These are phyloP conservation scores for Schrenkiella parvula DNA, from an alignment of 345 rosid genomes.

Conservation along the genomic window DNA sequence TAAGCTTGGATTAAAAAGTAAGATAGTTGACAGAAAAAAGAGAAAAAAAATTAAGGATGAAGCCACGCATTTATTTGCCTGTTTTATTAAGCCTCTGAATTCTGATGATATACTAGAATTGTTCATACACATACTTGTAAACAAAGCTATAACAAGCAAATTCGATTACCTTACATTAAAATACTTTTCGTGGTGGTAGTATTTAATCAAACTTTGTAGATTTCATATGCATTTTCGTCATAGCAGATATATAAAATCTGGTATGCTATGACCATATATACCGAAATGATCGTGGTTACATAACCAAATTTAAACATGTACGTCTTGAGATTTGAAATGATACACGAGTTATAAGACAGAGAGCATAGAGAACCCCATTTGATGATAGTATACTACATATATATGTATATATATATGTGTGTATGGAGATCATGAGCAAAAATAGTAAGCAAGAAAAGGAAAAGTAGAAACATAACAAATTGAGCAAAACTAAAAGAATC, in stretches of 20 bases:
- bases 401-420: constrained; percentile 9
- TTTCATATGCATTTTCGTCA: not conserved
- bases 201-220: not conserved
- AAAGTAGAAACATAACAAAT: constrained; percentile 21
- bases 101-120: not conserved
- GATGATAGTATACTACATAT: constrained; percentile 6
- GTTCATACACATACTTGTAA: not conserved
- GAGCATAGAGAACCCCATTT: not conserved
- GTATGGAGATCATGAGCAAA: constrained; percentile 20
- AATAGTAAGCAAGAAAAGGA: constrained; percentile 28
- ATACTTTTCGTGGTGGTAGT: not conserved
- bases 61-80: not conserved
- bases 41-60: not conserved
- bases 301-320: constrained; percentile 25
- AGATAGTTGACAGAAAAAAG: not conserved
- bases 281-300: constrained; percentile 14
- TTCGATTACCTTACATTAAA: not conserved
- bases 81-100: not conserved
- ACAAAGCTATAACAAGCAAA: not conserved
- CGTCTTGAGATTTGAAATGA: constrained; percentile 17
- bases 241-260: constrained; percentile 11
- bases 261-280: constrained; percentile 14
- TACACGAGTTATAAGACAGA: constrained; percentile 1
- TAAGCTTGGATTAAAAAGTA: not conserved
- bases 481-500: constrained; percentile 37